A percentile compares a stretch with the other conserved stretches of the same genome.
phyloP scores from a whole-genome alignment of 768 basidiomycete genomes.

The Psilocybe azurescens region DNA sequence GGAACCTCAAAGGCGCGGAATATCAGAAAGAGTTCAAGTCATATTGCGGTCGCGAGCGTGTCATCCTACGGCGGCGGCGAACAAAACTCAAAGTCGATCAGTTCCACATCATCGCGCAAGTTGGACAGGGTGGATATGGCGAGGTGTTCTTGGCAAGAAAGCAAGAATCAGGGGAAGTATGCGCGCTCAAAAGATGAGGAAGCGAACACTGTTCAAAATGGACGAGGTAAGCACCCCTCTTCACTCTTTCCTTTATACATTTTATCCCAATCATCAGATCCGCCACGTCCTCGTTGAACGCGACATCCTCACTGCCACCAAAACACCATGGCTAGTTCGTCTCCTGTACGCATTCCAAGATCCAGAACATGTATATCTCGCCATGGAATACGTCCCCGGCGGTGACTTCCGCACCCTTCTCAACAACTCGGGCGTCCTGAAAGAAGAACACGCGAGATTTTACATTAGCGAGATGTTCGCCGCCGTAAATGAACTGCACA shows the following conservation, averaged over 20 bases:
- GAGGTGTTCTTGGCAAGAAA: constrained; percentile 97
- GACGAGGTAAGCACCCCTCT: constrained; percentile 76
- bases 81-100: constrained; percentile 93
- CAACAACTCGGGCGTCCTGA: constrained; percentile 97
- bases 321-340: constrained; percentile 96
- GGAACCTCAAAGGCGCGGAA: constrained; percentile 60
- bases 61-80: constrained; percentile 88
- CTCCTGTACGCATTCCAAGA: constrained; percentile 98
- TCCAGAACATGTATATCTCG: constrained; percentile 86
- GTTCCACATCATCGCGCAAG: constrained; percentile 98
- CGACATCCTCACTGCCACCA: constrained; percentile 96
- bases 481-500: constrained; percentile 92
- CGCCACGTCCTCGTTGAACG: constrained; percentile 98
- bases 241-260: background rate
- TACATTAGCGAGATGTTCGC: constrained; percentile 99
- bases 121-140: constrained; percentile 98
- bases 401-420: constrained; percentile 98
- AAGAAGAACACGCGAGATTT: constrained; percentile 95
- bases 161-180: constrained; percentile 94
- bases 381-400: constrained; percentile 99
- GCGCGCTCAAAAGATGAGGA: constrained; percentile 98
- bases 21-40: constrained; percentile 86
- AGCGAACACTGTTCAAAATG: constrained; percentile 96
- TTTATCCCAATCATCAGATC: constrained; percentile 53
- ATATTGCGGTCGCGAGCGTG: constrained; percentile 93